A percentile compares a stretch with the other conserved stretches of the same genome.
Conservation (phyloP, 371 early-diverging fungal genomes). For the Rhizopus sp. region DNA sequence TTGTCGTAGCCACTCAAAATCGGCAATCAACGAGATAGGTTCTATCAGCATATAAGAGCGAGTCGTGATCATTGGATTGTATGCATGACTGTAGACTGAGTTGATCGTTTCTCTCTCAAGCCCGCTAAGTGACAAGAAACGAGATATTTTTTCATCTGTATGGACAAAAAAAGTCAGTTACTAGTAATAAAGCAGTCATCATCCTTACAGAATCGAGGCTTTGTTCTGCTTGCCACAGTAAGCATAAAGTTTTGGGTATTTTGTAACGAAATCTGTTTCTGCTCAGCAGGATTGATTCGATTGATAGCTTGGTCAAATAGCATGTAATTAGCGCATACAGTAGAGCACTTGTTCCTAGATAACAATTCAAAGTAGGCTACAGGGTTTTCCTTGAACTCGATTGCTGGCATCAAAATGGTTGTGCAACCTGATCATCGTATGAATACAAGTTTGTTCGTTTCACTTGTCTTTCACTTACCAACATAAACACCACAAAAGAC, state of each 20-base stretch:
- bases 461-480: conserved; percentile 32
- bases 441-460: background rate
- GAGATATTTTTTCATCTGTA: conserved; percentile 37
- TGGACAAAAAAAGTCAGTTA: conserved; percentile 7
- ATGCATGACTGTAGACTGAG: conserved; percentile 67
- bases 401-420: conserved; percentile 57
- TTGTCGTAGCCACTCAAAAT: conserved; percentile 61
- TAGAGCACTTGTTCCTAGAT: conserved; percentile 57
- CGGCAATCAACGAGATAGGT: conserved; percentile 64
- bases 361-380: conserved; percentile 64
- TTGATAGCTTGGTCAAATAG: conserved; percentile 73
- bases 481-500: conserved; percentile 73
- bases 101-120: conserved; percentile 65
- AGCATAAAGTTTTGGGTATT: conserved; percentile 69
- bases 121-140: conserved; percentile 57
- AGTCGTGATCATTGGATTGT: conserved; percentile 77
- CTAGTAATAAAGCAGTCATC: background rate
- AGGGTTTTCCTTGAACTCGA: conserved; percentile 59
- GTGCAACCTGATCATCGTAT: conserved; percentile 40
- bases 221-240: conserved; percentile 70
- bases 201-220: conserved; percentile 50
- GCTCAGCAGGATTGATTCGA: conserved; percentile 34
- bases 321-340: conserved; percentile 63
- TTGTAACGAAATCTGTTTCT: conserved; percentile 52
- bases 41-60: conserved; percentile 74